These are phyloP conservation scores for Phialocephala subalpina DNA, from an alignment of 2,329 filamentous ascomycete species.

Conservation along the genomic window DNA sequence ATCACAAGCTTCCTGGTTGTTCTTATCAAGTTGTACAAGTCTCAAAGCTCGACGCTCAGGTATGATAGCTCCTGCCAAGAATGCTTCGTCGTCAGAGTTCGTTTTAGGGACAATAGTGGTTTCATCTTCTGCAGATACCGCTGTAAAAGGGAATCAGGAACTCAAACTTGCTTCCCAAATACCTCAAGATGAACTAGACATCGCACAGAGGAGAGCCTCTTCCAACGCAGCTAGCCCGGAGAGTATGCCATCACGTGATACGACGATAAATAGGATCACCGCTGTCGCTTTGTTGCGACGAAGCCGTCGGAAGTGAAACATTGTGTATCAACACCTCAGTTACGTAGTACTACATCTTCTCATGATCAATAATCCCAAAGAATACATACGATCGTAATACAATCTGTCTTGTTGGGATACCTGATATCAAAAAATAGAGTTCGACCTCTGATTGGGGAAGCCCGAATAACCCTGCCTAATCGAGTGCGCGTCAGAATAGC, in stretches of 20 bases:
- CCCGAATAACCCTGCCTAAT: background rate
- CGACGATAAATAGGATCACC: no score
- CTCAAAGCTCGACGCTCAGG: background rate
- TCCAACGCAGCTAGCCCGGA: background rate
- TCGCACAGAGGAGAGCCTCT: background rate
- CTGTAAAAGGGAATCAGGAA: background rate
- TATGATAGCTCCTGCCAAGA: background rate
- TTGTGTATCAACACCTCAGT: background rate
- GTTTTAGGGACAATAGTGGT: background rate
- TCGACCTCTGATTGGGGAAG: background rate
- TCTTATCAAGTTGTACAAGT: background rate
- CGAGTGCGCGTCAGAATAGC: background rate
- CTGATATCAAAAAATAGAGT: conserved; percentile 2
- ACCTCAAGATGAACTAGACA: background rate
- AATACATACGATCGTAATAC: background rate
- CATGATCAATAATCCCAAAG: conserved; percentile 1
- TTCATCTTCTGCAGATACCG: background rate
- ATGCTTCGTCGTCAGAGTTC: background rate
- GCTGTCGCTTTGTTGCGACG: background rate
- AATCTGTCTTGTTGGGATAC: conserved; percentile 1
- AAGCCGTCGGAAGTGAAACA: background rate
- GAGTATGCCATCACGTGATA: conserved; percentile 9
- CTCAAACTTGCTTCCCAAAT: background rate
- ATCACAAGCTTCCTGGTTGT: background rate
- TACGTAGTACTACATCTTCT: background rate